These are phyloP conservation scores for Linnemannia exigua DNA, from an alignment of 192 early-diverging fungal genomes.

Conservation along the genomic window DNA sequence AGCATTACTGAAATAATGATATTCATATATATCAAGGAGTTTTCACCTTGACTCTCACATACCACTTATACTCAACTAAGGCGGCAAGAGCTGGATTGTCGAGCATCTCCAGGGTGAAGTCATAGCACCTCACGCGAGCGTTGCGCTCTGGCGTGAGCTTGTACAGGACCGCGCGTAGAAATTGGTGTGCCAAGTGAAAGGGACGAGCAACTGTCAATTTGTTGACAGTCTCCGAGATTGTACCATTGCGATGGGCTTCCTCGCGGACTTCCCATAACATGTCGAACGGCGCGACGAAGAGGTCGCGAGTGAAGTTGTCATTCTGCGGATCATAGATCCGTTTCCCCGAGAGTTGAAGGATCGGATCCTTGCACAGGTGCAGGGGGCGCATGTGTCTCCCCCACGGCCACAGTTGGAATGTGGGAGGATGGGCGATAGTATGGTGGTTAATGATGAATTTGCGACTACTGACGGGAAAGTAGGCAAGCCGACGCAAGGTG, in stretches of 20 bases:
- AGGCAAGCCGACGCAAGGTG: constrained; percentile 8
- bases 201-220: neutral
- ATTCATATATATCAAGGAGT: neutral
- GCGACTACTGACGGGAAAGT: constrained; percentile 7
- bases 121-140: neutral
- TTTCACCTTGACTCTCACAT: neutral
- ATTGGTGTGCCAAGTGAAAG: neutral
- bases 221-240: neutral
- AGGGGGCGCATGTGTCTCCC: neutral
- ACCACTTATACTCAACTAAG: constrained; percentile 25
- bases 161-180: neutral
- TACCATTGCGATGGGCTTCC: neutral
- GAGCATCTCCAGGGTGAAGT: constrained; percentile 4
- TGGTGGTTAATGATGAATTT: constrained; percentile 20
- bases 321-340: constrained; percentile 4
- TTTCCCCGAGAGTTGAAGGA: constrained; percentile 1
- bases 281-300: constrained; percentile 31
- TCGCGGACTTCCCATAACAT: constrained; percentile 16
- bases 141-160: constrained; percentile 3
- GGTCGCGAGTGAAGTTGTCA: constrained; percentile 21
- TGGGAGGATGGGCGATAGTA: constrained; percentile 19
- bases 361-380: constrained; percentile 19
- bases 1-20: neutral
- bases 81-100: constrained; percentile 22
- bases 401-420: constrained; percentile 14